phyloP scores from a whole-genome alignment of 2,329 filamentous ascomycete genomes.

The Hypoxylon sp. region DNA sequence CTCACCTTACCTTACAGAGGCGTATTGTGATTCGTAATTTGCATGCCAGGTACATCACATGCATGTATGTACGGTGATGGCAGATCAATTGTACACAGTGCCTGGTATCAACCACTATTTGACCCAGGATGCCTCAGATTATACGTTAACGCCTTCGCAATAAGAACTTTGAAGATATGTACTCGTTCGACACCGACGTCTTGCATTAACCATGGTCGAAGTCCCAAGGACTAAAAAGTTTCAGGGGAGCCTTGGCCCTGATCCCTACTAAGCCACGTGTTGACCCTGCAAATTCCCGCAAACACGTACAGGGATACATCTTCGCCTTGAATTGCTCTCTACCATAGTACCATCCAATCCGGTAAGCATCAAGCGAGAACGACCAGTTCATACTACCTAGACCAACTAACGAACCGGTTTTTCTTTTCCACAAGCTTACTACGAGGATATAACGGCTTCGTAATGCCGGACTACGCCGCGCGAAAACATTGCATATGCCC shows the following conservation, averaged over 20 bases:
- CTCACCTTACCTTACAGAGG: neutral
- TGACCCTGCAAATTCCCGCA: constrained; percentile 19
- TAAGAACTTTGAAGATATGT: constrained; percentile 6
- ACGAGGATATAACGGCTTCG: neutral
- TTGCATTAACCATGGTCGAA: neutral
- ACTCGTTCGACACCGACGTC: constrained; percentile 2
- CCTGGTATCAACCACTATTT: neutral
- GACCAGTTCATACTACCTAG: neutral
- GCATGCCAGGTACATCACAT: constrained; percentile 7
- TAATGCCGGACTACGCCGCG: constrained; percentile 5
- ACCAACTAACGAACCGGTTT: too few species aligned
- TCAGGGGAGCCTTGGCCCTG: constrained; percentile 3
- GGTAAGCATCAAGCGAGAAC: neutral
- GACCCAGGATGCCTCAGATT: neutral
- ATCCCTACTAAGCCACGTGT: constrained; percentile 35
- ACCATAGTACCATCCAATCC: neutral
- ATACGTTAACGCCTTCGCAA: constrained; percentile 4
- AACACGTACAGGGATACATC: constrained; percentile 11
- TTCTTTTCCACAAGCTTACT: neutral
- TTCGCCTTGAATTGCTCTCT: constrained; percentile 2
- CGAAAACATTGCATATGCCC: constrained; percentile 3
- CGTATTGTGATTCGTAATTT: constrained; percentile 6
- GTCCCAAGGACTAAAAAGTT: constrained; percentile 4
- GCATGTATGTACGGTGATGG: constrained; percentile 4
- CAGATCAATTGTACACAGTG: constrained; percentile 1